Percentiles rank a stretch among this genome's conserved stretches.
phyloP scores from a whole-genome alignment of 2,329 filamentous ascomycete species.

The Aspergillus sp. region DNA sequence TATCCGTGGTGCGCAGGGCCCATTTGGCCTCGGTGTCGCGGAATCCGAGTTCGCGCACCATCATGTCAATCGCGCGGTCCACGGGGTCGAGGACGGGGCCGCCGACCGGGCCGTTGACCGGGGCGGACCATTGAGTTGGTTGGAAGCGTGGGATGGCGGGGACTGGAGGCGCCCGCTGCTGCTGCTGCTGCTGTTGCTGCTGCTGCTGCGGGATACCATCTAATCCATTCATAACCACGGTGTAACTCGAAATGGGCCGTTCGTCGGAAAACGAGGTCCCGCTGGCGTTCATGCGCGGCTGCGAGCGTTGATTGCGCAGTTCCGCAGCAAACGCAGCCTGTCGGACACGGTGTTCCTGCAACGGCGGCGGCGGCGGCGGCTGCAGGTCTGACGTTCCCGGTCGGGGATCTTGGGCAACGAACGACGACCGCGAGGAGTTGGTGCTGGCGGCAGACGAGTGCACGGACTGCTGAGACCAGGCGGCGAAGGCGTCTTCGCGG shows the following conservation, averaged over 20 bases:
- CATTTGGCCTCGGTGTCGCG: constrained; percentile 46
- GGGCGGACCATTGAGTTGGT: constrained; percentile 14
- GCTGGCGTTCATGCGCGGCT: constrained; percentile 7
- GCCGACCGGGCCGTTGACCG: background rate
- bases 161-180: constrained; percentile 5
- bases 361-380: background rate
- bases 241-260: constrained; percentile 34
- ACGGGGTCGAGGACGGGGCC: constrained; percentile 42
- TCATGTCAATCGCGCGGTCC: constrained; percentile 48
- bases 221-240: constrained; percentile 28
- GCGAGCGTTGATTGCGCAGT: constrained; percentile 21
- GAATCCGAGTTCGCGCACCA: constrained; percentile 54
- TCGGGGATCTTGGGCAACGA: background rate
- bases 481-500: constrained; percentile 10
- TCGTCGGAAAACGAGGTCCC: constrained; percentile 23
- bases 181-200: constrained; percentile 8
- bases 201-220: constrained; percentile 13
- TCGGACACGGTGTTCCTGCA: constrained; percentile 18
- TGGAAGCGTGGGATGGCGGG: background rate
- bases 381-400: background rate
- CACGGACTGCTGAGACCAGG: background rate
- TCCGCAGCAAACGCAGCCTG: constrained; percentile 27
- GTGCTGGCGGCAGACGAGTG: constrained; percentile 7
- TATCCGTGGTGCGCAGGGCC: constrained; percentile 52
- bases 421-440: background rate